Percentiles rank a stretch among this genome's conserved stretches.
These are phyloP conservation scores for Colletotrichum caudatum DNA, from an alignment of 2,329 filamentous ascomycete species.

Conservation along the genomic window DNA sequence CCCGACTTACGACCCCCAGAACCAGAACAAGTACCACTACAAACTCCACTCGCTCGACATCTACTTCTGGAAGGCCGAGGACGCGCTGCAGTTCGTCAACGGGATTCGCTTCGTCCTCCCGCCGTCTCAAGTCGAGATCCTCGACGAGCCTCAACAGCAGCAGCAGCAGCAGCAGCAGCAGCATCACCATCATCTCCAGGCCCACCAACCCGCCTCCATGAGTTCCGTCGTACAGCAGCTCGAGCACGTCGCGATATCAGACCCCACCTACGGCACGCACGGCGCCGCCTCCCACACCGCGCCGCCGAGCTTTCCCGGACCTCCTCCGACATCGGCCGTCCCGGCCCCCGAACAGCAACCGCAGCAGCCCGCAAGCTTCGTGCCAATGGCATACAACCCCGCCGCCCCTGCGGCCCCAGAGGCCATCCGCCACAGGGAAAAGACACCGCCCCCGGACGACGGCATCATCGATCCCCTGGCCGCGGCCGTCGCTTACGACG, in stretches of 20 bases:
- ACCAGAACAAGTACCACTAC: constrained; percentile 84
- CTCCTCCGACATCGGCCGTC: constrained; percentile 53
- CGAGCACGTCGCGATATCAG: constrained; percentile 76
- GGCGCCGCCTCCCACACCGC: constrained; percentile 41
- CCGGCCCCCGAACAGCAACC: constrained; percentile 39
- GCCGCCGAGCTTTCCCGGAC: constrained; percentile 55
- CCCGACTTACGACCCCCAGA: constrained; percentile 76
- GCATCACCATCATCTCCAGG: constrained; percentile 40
- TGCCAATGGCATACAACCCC: constrained; percentile 81
- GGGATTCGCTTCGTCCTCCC: constrained; percentile 75
- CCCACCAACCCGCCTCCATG: constrained; percentile 55
- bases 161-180: constrained; percentile 53
- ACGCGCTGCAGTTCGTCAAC: constrained; percentile 78
- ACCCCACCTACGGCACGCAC: constrained; percentile 60
- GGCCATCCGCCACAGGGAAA: constrained; percentile 77
- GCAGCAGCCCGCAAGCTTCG: constrained; percentile 59
- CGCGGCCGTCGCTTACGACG: constrained; percentile 68
- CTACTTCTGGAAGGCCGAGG: constrained; percentile 82
- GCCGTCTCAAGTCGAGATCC: constrained; percentile 69
- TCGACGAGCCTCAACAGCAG: constrained; percentile 70
- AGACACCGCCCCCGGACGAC: constrained; percentile 82
- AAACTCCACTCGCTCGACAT: constrained; percentile 80
- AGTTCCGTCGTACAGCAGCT: constrained; percentile 80
- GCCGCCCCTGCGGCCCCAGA: constrained; percentile 82
- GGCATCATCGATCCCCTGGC: constrained; percentile 69